Percentiles rank a stretch among this genome's conserved stretches.
Conservation (phyloP, 352 stramenopile species). For the Saprolegnia diclina region DNA sequence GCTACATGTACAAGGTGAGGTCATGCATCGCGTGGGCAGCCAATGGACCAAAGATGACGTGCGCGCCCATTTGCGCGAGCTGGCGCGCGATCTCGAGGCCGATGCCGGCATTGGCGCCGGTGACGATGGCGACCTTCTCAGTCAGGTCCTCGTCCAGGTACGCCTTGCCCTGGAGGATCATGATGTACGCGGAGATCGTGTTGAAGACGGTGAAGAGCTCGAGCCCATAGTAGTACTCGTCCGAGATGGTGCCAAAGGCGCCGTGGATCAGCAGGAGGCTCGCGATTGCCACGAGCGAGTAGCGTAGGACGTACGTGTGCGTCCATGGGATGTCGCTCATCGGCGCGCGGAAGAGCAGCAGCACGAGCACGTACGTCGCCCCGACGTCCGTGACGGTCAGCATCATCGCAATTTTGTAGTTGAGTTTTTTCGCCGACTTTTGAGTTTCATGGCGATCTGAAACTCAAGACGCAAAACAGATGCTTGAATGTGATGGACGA, state of each 20-base stretch:
- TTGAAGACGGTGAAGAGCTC: constrained; percentile 16
- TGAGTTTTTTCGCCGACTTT: not conserved
- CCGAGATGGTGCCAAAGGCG: not conserved
- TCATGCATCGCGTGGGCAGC: not conserved
- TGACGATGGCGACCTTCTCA: constrained; percentile 73
- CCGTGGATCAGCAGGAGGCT: constrained; percentile 3
- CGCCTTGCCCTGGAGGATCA: constrained; percentile 12
- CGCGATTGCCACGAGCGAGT: not conserved
- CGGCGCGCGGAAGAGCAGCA: constrained; percentile 10
- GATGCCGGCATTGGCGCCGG: constrained; percentile 80
- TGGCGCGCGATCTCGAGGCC: constrained; percentile 63
- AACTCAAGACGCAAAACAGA: not conserved
- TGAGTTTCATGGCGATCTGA: not conserved
- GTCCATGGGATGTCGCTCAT: constrained; percentile 12
- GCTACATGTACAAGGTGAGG: not conserved
- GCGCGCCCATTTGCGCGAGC: constrained; percentile 48
- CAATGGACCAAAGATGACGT: constrained; percentile 45
- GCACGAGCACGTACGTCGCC: constrained; percentile 5
- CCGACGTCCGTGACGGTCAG: not conserved
- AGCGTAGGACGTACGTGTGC: constrained; percentile 11
- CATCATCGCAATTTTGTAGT: not conserved
- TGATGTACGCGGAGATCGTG: constrained; percentile 11
- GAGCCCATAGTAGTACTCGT: constrained; percentile 15
- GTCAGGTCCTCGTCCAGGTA: constrained; percentile 19
- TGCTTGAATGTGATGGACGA: not conserved